Evolutionary conservation across 2,329 filamentous ascomycete genomes (phyloP).

Genomic region (Talaromyces marneffei): DNA sequence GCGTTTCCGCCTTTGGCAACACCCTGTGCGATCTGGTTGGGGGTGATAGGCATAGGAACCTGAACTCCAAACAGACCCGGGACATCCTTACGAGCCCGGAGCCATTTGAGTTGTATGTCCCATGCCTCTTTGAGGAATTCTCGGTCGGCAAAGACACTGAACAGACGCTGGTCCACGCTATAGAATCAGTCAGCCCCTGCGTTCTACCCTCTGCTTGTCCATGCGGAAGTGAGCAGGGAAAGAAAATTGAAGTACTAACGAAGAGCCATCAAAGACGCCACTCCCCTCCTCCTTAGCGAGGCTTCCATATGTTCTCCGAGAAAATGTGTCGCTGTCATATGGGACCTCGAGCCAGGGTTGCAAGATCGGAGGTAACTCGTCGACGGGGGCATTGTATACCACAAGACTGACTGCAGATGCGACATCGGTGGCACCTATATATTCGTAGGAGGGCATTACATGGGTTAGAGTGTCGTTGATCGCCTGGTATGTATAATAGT

Average conservation of each 20-base stretch:
- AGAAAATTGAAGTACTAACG: too few relatives aligned
- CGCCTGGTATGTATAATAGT: neutral
- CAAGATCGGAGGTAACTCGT: neutral
- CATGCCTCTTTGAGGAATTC: neutral
- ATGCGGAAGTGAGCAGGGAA: too few relatives aligned
- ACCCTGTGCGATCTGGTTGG: neutral
- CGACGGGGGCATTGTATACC: neutral
- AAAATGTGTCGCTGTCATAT: neutral
- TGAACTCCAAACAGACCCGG: neutral
- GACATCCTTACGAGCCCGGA: neutral
- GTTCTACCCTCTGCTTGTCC: neutral
- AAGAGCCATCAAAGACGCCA: neutral
- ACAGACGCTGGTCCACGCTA: neutral
- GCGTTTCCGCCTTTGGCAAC: neutral
- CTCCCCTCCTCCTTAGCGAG: neutral
- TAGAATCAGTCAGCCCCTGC: neutral
- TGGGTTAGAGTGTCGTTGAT: neutral
- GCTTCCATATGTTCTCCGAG: neutral
- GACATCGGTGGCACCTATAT: neutral
- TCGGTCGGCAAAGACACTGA: neutral
- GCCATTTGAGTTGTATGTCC: neutral
- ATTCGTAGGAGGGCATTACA: neutral
- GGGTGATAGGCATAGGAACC: neutral
- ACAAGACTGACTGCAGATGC: neutral
- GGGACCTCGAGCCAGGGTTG: neutral